Conservation (phyloP, 164 flowering plant species). For the Magnolia sinica region DNA sequence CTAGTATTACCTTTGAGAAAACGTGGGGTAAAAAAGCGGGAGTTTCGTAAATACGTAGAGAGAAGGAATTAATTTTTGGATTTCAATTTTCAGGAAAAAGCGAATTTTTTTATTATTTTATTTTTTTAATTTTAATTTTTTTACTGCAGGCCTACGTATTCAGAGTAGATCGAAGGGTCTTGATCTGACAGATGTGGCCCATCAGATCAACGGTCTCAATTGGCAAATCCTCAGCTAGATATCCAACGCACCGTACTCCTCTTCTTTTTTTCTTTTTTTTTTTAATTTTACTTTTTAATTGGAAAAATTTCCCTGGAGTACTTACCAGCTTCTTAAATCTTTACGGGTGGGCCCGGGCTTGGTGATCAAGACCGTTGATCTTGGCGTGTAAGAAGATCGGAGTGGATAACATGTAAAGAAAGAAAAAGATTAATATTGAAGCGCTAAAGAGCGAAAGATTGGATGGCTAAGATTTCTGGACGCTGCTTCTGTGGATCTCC, state of each 20-base stretch:
- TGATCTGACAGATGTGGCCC: background rate
- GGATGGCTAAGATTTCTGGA: no score
- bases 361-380: background rate
- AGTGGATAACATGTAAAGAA: no score
- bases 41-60: background rate
- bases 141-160: no score
- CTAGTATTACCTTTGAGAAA: background rate
- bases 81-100: background rate
- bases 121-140: no score
- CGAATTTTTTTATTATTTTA: no score
- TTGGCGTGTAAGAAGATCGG: no score
- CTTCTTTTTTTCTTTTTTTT: no score
- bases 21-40: background rate
- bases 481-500: no score
- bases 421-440: no score
- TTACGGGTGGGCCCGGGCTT: background rate
- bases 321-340: background rate
- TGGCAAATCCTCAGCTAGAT: background rate
- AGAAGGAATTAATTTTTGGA: background rate
- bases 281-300: background rate
- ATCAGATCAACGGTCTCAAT: background rate
- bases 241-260: background rate
- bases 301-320: background rate
- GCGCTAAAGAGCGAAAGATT: no score
- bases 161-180: no score